phyloP scores from a whole-genome alignment of 495 filamentous ascomycete species.

The Apodospora peruviana region DNA sequence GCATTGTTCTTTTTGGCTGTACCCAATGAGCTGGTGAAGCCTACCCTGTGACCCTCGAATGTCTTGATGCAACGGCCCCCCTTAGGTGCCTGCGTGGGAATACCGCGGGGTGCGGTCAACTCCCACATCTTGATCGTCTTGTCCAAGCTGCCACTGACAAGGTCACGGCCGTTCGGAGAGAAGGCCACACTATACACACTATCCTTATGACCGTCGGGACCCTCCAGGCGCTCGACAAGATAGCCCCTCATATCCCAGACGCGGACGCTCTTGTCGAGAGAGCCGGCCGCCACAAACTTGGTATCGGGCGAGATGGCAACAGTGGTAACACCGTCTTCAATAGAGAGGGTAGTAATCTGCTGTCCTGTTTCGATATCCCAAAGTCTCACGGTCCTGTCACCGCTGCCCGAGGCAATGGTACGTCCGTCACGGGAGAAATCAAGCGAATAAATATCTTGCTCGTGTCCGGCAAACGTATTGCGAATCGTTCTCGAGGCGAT shows the following conservation, averaged over 20 bases:
- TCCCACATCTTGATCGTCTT: conserved; percentile 98
- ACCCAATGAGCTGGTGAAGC: too few species aligned
- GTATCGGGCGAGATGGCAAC: conserved; percentile 88
- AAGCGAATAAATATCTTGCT: conserved; percentile 91
- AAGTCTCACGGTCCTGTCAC: conserved; percentile 80
- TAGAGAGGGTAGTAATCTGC: conserved; percentile 69
- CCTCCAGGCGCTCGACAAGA: conserved; percentile 77
- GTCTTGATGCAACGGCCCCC: conserved; percentile 80
- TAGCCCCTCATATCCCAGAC: conserved; percentile 87
- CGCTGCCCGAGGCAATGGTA: conserved; percentile 83
- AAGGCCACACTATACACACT: conserved; percentile 92
- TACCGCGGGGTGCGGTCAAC: conserved; percentile 61
- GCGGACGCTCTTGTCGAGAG: conserved; percentile 83
- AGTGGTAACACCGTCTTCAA: conserved; percentile 87
- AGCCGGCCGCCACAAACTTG: conserved; percentile 80
- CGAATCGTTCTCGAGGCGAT: conserved; percentile 69
- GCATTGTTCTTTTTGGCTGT: neutral
- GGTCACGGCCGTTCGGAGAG: conserved; percentile 78
- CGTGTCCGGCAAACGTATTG: conserved; percentile 77
- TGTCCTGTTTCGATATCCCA: conserved; percentile 79
- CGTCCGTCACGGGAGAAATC: conserved; percentile 84
- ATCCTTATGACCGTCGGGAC: conserved; percentile 81
- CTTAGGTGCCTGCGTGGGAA: conserved; percentile 52
- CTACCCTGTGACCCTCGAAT: conserved; percentile 85
- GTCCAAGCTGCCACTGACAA: conserved; percentile 85